These are phyloP conservation scores for Metschnikowia reukaufii DNA, from an alignment of 805 yeast genomes.

Conservation along the genomic window DNA sequence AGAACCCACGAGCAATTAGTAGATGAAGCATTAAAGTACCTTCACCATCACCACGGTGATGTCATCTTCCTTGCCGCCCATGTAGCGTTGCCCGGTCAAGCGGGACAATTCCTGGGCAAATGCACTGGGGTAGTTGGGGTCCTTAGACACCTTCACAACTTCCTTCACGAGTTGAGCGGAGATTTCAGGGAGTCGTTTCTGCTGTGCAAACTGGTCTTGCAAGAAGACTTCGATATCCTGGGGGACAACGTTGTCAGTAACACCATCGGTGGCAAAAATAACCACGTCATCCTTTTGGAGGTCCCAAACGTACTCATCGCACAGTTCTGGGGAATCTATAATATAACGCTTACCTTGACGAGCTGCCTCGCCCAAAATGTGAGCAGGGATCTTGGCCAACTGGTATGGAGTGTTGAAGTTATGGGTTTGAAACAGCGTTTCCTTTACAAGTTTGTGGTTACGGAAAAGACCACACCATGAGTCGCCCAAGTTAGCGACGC, in stretches of 20 bases:
- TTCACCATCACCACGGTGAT: conserved; percentile 78
- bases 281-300: conserved; percentile 72
- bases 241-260: conserved; percentile 77
- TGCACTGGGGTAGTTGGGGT: conserved; percentile 75
- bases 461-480: conserved; percentile 92
- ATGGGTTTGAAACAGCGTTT: conserved; percentile 78
- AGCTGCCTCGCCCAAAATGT: conserved; percentile 53
- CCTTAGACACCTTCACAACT: conserved; percentile 69
- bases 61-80: conserved; percentile 96
- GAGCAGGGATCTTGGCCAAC: conserved; percentile 76
- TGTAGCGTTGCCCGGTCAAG: conserved; percentile 63
- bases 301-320: conserved; percentile 66
- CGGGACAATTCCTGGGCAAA: conserved; percentile 77
- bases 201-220: conserved; percentile 48
- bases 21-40: conserved; percentile 34
- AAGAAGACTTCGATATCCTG: conserved; percentile 71
- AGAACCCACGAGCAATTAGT: background rate
- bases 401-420: conserved; percentile 93
- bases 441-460: conserved; percentile 54
- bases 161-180: conserved; percentile 59
- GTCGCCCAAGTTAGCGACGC: conserved; percentile 85
- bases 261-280: conserved; percentile 90
- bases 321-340: conserved; percentile 65
- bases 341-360: conserved; percentile 61
- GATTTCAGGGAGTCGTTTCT: conserved; percentile 39